A percentile compares a stretch with the other conserved stretches of the same genome.
Evolutionary conservation across 768 basidiomycete genomes (phyloP).

Genomic region (Gymnopilus junonius): DNA sequence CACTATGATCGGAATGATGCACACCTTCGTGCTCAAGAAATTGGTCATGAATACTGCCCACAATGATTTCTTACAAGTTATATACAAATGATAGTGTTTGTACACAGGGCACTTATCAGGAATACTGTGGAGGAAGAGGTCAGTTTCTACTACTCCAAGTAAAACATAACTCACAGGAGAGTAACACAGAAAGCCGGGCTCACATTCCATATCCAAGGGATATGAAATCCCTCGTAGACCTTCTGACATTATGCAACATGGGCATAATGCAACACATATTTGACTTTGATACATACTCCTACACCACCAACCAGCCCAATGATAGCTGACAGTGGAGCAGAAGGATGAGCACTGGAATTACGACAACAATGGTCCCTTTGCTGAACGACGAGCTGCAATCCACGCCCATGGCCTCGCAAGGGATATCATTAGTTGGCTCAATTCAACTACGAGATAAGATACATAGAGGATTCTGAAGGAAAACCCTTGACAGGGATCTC

Average conservation of each 20-base stretch:
- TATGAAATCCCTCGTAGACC: not conserved
- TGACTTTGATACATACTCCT: not conserved
- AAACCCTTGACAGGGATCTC: too few species aligned
- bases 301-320: not conserved
- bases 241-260: not conserved
- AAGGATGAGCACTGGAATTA: not conserved
- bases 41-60: not conserved
- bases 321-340: not conserved
- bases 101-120: not conserved
- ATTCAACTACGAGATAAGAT: not conserved
- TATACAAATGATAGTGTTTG: not conserved
- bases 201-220: not conserved
- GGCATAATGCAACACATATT: not conserved
- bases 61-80: not conserved
- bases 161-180: not conserved
- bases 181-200: not conserved
- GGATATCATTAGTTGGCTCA: not conserved
- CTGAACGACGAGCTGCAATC: not conserved
- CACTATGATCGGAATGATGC: too few species aligned
- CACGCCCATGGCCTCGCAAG: not conserved
- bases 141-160: not conserved
- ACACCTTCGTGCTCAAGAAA: too few species aligned
- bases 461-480: not conserved
- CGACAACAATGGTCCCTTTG: not conserved
- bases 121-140: not conserved